A percentile compares a stretch with the other conserved stretches of the same genome.
These are phyloP conservation scores for Neurospora sp. DNA, from an alignment of 495 filamentous ascomycete genomes.

Conservation along the genomic window DNA sequence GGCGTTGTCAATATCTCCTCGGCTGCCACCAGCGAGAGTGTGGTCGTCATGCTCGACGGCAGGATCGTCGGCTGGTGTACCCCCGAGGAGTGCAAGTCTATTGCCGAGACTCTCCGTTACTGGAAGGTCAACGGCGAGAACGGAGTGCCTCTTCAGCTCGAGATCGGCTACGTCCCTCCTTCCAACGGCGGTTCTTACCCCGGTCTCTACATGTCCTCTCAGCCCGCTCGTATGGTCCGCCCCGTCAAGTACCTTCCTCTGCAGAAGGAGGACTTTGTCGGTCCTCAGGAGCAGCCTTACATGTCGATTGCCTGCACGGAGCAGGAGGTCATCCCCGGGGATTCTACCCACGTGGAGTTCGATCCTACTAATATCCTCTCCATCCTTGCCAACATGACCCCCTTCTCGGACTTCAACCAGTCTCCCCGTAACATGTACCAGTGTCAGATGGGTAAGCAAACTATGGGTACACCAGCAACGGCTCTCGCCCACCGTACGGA, in stretches of 20 bases:
- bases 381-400: slow-evolving; percentile 96
- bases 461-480: slow-evolving; percentile 94
- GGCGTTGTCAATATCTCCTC: slow-evolving; percentile 65
- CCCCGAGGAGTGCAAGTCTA: slow-evolving; percentile 63
- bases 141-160: slow-evolving; percentile 70
- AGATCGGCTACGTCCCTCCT: slow-evolving; percentile 84
- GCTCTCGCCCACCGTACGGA: slow-evolving; percentile 81
- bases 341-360: slow-evolving; percentile 89
- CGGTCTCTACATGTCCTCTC: slow-evolving; percentile 86
- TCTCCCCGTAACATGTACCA: slow-evolving; percentile 99
- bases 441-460: slow-evolving; percentile 99
- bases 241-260: slow-evolving; percentile 87
- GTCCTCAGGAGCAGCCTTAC: slow-evolving; percentile 91
- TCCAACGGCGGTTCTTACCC: slow-evolving; percentile 87
- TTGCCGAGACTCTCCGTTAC: slow-evolving; percentile 75
- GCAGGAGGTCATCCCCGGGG: slow-evolving; percentile 70
- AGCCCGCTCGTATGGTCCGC: slow-evolving; percentile 74
- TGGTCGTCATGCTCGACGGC: slow-evolving; percentile 83
- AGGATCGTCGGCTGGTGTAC: slow-evolving; percentile 82
- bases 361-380: slow-evolving; percentile 95
- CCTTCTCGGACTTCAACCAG: slow-evolving; percentile 98
- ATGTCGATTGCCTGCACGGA: slow-evolving; percentile 93
- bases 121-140: slow-evolving; percentile 96
- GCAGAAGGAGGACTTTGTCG: slow-evolving; percentile 75
- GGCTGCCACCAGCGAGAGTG: slow-evolving; percentile 64